Evolutionary conservation across 108 stramenopile genomes (phyloP).

Genomic region (Cyclotella choctawhatcheeana): DNA sequence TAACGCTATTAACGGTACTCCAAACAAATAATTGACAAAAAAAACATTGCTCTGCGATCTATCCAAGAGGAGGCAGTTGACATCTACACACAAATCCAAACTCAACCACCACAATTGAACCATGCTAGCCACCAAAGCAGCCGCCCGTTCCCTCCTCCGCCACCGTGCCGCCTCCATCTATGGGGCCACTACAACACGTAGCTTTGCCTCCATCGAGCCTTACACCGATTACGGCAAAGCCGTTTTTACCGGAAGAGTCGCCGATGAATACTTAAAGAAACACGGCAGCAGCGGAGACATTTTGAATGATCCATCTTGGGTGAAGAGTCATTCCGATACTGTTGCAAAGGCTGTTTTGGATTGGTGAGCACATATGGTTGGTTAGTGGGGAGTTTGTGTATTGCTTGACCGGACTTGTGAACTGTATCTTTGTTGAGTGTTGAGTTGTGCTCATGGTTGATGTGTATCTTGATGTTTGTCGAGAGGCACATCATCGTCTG

Average conservation of each 20-base stretch:
- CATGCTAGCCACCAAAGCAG: conserved; percentile 73
- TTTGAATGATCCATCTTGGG: conserved; percentile 85
- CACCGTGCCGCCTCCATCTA: conserved; percentile 26
- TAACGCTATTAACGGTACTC: too few species aligned
- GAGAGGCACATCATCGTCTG: too few species aligned
- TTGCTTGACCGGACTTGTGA: not conserved
- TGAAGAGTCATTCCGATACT: conserved; percentile 75
- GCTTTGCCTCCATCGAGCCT: conserved; percentile 72
- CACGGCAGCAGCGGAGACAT: conserved; percentile 78
- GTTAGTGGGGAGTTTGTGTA: not conserved
- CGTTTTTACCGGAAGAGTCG: conserved; percentile 89
- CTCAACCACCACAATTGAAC: conserved; percentile 15
- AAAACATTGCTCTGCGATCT: too few species aligned
- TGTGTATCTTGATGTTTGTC: too few species aligned
- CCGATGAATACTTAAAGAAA: conserved; percentile 90
- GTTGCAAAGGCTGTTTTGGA: conserved; percentile 93
- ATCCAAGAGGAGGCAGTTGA: too few species aligned
- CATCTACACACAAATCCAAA: too few species aligned
- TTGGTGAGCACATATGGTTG: conserved; percentile 76
- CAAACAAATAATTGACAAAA: too few species aligned
- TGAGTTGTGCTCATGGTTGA: too few species aligned
- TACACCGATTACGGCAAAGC: conserved; percentile 89
- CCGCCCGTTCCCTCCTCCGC: conserved; percentile 63
- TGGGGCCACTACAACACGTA: conserved; percentile 36
- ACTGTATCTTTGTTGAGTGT: not conserved